Evolutionary conservation across 139 green algal species (phyloP), one percentile per base, ranked within the genome.

Genomic region (Volvox reticuliferus): DNA sequence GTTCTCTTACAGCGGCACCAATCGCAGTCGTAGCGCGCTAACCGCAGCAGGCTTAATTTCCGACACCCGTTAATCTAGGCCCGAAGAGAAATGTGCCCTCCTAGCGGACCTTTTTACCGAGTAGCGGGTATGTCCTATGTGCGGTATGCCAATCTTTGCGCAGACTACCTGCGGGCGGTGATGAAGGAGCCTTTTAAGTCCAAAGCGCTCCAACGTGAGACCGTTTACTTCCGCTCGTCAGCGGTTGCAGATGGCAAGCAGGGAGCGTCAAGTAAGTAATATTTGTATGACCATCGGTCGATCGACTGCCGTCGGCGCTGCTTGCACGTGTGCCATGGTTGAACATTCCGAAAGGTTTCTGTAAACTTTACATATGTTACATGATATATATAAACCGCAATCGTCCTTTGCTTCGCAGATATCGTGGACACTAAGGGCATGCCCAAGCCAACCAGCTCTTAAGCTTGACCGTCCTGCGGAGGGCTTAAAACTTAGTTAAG

Each of bases 161-260:
- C 94, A 14, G 94, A 96, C 82, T 76, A 94, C 37, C 91, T 96
- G 89, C 92, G 94, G 62, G 90, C 82, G 24, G 94, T 96, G 75
- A 77, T 96, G 88, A 96, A 96, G 91, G 94, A 96, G 94, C 94
- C 94, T 20, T 93, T 93, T 67, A 96, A 96, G 92, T 90, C 62
- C 69, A 96, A 96, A 92, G 93, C 93, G 20, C 21, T 89, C 63
- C 21, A 69, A 33, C 89, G 94, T 18, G 87, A 94, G 77, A 16
- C 82, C 65, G 95, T 96, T 79, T 90, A 73, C 88, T 96, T 93
- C 92, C 91, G 90, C 12, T 87, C 44, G 62, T 32, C 89, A 0
- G 30, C 90, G 12, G 94, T 91, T 63, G 30, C 50, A 22, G 92
- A 96, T 28, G 93, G 94, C 82, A 96, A 94, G 93, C 69, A 76